These are phyloP conservation scores for Hypoxylon fragiforme DNA, from an alignment of 495 filamentous ascomycete genomes.

Conservation along the genomic window DNA sequence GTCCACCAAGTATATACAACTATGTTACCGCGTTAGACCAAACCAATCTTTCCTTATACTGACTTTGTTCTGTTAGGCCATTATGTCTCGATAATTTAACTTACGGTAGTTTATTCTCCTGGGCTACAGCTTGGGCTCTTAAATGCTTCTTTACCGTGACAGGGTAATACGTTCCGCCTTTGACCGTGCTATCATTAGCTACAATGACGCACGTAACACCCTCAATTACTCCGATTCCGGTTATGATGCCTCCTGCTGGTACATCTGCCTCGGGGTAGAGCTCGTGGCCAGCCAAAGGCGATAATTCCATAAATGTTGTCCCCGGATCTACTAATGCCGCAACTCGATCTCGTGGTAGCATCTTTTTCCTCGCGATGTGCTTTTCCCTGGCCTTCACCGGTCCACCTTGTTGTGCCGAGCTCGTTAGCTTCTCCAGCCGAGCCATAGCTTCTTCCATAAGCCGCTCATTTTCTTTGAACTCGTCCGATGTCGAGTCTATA, in stretches of 20 bases:
- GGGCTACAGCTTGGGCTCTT: constrained; percentile 86
- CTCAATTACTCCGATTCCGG: constrained; percentile 86
- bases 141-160: constrained; percentile 98
- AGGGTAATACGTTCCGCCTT: constrained; percentile 98
- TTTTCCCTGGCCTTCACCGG: constrained; percentile 84
- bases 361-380: constrained; percentile 85
- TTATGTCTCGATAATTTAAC: constrained; percentile 30
- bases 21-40: constrained; percentile 27
- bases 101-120: constrained; percentile 74
- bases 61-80: background rate
- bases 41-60: too few species aligned
- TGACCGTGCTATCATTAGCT: constrained; percentile 96
- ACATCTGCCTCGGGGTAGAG: constrained; percentile 77
- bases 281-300: constrained; percentile 80
- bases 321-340: constrained; percentile 87
- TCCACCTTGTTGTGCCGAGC: constrained; percentile 72
- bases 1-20: constrained; percentile 94
- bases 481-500: constrained; percentile 74
- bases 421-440: constrained; percentile 68
- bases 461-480: constrained; percentile 79
- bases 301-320: constrained; percentile 89
- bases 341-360: constrained; percentile 90
- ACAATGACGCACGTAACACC: constrained; percentile 94
- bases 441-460: constrained; percentile 75
- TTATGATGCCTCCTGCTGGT: constrained; percentile 84